These are phyloP conservation scores for Pseudovirgaria hyperparasitica DNA, from an alignment of 2,329 filamentous ascomycete genomes.

Conservation along the genomic window DNA sequence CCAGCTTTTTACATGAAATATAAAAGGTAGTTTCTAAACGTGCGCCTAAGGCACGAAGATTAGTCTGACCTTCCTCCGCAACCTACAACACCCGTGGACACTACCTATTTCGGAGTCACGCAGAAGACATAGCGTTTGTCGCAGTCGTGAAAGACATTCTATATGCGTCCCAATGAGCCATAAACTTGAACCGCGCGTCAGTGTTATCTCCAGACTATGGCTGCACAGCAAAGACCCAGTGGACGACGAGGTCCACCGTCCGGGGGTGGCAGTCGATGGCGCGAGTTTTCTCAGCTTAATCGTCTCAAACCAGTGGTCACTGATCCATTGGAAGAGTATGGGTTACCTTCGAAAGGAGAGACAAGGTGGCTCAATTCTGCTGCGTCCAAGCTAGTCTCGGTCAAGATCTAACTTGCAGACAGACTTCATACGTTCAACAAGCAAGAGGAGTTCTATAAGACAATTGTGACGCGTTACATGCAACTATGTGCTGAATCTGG, in stretches of 20 bases:
- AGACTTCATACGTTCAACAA: slow-evolving; percentile 41
- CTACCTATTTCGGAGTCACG: too few relatives aligned
- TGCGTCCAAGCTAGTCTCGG: slow-evolving; percentile 2
- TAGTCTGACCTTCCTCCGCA: too few relatives aligned
- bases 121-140: too few relatives aligned
- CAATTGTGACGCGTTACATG: slow-evolving; percentile 81
- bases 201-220: slow-evolving; percentile 13
- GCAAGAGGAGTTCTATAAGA: slow-evolving; percentile 77
- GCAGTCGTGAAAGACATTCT: too few relatives aligned
- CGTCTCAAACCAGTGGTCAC: slow-evolving; percentile 56
- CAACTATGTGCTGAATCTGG: slow-evolving; percentile 68
- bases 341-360: slow-evolving; percentile 84
- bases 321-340: slow-evolving; percentile 70
- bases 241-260: slow-evolving; percentile 25
- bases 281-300: too few relatives aligned
- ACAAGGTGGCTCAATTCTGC: slow-evolving; percentile 46
- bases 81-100: too few relatives aligned
- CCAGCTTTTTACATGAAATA: too few relatives aligned
- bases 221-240: slow-evolving; percentile 18
- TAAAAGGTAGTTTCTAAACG: too few relatives aligned
- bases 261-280: slow-evolving; percentile 25
- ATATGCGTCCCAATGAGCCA: too few relatives aligned
- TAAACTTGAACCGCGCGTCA: too few relatives aligned
- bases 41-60: too few relatives aligned
- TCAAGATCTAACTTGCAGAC: slow-evolving; percentile 5